phyloP scores from a whole-genome alignment of 2,329 filamentous ascomycete genomes.

The Diplodia scrobiculata region DNA sequence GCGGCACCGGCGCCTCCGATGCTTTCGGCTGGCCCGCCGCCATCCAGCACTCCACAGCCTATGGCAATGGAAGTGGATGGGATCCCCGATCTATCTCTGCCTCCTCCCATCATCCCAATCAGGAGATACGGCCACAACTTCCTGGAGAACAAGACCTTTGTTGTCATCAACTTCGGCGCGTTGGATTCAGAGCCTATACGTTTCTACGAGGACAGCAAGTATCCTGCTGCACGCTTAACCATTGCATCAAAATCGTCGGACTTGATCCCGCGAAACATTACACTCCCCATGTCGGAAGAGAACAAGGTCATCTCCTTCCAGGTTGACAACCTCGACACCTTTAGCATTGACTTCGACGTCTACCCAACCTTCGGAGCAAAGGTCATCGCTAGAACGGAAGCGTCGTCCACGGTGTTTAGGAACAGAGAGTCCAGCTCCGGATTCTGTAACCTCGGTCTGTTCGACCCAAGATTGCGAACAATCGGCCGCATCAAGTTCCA shows the following conservation, averaged over 20 bases:
- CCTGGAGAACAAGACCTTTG: slow-evolving; percentile 93
- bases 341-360: slow-evolving; percentile 95
- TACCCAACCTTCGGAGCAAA: slow-evolving; percentile 97
- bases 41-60: slow-evolving; percentile 43
- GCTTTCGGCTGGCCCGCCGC: slow-evolving; percentile 31
- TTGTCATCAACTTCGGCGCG: slow-evolving; percentile 87
- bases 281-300: slow-evolving; percentile 94
- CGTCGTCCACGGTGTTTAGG: slow-evolving; percentile 82
- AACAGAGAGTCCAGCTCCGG: slow-evolving; percentile 73
- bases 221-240: slow-evolving; percentile 89
- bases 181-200: slow-evolving; percentile 72
- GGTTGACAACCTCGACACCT: slow-evolving; percentile 87
- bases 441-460: slow-evolving; percentile 81
- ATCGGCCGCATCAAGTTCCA: slow-evolving; percentile 94
- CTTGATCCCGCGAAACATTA: slow-evolving; percentile 92
- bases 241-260: slow-evolving; percentile 97
- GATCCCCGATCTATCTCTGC: slow-evolving; percentile 87
- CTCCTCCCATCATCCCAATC: slow-evolving; percentile 92
- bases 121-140: slow-evolving; percentile 97
- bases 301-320: slow-evolving; percentile 93
- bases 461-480: slow-evolving; percentile 85
- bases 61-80: slow-evolving; percentile 75
- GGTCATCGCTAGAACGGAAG: slow-evolving; percentile 93
- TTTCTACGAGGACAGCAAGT: slow-evolving; percentile 98
- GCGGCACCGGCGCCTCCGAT: slow-evolving; percentile 45